phyloP scores from a whole-genome alignment of 768 basidiomycete species.

The Daedalea quercina region DNA sequence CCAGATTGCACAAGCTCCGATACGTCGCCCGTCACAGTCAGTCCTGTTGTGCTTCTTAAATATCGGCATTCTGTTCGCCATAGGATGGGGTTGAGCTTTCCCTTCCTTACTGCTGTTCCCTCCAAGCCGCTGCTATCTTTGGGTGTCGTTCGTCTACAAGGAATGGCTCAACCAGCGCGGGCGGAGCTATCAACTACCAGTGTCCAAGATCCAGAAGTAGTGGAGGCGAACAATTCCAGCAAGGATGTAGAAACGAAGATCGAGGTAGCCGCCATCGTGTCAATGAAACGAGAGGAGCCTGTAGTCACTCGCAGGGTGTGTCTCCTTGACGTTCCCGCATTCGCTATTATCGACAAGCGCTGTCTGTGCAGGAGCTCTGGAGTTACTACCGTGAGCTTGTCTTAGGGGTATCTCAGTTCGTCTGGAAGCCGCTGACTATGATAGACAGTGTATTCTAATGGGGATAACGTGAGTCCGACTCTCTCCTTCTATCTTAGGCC shows the following conservation, averaged over 20 bases:
- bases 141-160: not conserved
- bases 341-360: too few relatives aligned
- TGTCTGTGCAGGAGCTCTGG: conserved; percentile 54
- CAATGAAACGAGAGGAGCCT: conserved; percentile 42
- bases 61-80: not conserved
- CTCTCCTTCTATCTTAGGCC: not conserved
- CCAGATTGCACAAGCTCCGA: not conserved
- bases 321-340: too few relatives aligned
- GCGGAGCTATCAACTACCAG: not conserved
- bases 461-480: conserved; percentile 55
- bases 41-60: not conserved
- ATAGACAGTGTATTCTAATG: conserved; percentile 68
- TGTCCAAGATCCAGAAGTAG: not conserved
- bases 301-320: conserved; percentile 50
- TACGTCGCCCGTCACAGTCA: not conserved
- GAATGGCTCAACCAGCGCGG: not conserved
- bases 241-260: not conserved
- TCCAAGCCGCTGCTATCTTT: not conserved
- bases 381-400: conserved; percentile 61
- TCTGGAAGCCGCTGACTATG: conserved; percentile 1
- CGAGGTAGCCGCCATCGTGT: conserved; percentile 2
- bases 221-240: not conserved
- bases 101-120: not conserved
- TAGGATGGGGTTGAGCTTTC: not conserved
- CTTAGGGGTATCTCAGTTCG: not conserved